Evolutionary conservation across 1,284 basidiomycete genomes (phyloP).

Genomic region (Coriolopsis trogii): DNA sequence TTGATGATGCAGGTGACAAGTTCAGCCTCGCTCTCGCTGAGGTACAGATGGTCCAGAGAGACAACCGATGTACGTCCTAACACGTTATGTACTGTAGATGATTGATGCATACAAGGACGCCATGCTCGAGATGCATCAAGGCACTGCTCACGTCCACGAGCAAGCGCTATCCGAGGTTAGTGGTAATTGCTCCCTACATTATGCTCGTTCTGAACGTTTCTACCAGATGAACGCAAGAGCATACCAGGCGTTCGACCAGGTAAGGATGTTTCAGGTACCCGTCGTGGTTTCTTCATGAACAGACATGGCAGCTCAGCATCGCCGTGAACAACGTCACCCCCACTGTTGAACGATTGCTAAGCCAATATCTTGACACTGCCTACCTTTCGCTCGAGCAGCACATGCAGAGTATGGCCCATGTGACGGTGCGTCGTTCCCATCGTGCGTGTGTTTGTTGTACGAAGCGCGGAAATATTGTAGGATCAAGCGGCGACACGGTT

Average conservation of each 20-base stretch:
- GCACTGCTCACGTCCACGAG: not conserved
- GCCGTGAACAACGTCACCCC: slow-evolving; percentile 2
- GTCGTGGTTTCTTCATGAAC: too few relatives aligned
- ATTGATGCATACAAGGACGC: not conserved
- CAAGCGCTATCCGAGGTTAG: slow-evolving; percentile 5
- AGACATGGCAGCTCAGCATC: slow-evolving; percentile 1
- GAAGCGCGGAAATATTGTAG: slow-evolving; percentile 20
- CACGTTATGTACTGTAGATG: not conserved
- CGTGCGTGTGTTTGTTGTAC: not conserved
- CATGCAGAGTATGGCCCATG: not conserved
- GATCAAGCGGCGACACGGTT: slow-evolving; percentile 30
- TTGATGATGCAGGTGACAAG: slow-evolving; percentile 21
- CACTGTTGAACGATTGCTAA: not conserved
- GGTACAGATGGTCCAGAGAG: slow-evolving; percentile 2
- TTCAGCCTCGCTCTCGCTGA: slow-evolving; percentile 17
- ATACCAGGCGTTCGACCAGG: not conserved
- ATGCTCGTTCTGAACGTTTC: not conserved
- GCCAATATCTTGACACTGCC: not conserved
- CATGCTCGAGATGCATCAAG: not conserved
- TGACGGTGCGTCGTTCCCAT: slow-evolving; percentile 14
- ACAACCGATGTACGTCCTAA: not conserved
- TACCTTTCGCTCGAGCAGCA: not conserved
- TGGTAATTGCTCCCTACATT: not conserved
- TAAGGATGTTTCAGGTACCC: too few relatives aligned
- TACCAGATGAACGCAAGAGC: slow-evolving; percentile 5